Base-by-base conservation (phyloP, 768 basidiomycete species). In the Mycena pura region DNA sequence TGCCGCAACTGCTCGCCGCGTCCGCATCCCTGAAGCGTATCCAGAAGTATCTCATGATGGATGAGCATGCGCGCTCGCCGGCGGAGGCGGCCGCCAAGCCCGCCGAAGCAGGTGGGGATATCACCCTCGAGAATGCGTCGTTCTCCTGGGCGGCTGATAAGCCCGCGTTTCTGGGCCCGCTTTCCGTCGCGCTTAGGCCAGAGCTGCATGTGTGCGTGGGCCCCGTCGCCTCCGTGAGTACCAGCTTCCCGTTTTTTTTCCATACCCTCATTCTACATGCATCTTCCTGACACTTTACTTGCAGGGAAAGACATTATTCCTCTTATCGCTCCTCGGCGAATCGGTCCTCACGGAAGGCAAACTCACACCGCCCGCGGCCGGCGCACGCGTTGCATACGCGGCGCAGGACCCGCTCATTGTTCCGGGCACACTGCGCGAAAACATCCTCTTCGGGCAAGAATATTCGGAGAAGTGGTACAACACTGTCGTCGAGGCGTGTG, bases 81-180 rank as follows among this genome's bases (percentile, higher is more conserved):
- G 36, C 9, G 44, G 32, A 56, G 21, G 32, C 44, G 7, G 17
- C 21, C 10, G 31, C 31, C 14, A 43, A 22, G 7, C 19, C 5
- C 19, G 19, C 19, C 22, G 22, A 45, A 39, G 29, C n/a, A 32
- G 3, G 41, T 14, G 13, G 2, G 13, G 45, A 47, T 39, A 41
- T 56, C 9, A 31, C n/a, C 15, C 44, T 62, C 15, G 24, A 48
- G 13, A 6, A 13, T 0, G 60, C 60, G 5, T 48, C 60, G 6
- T 62, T 62, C 17, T 54, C 60, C 5, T 62, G 60, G 60, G 60
- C 46, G 0, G 39, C 46, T 2, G 60, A 56, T 15, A 62, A 56
- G 28, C 29, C 38, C 7, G 32, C 53, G 3, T 62, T 62, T 29
- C 39, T 62, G 10, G 60, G 60, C 3, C 53, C 60, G 2, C 14